phyloP scores from a whole-genome alignment of 495 filamentous ascomycete genomes.

The Lasiosphaeria hispida region DNA sequence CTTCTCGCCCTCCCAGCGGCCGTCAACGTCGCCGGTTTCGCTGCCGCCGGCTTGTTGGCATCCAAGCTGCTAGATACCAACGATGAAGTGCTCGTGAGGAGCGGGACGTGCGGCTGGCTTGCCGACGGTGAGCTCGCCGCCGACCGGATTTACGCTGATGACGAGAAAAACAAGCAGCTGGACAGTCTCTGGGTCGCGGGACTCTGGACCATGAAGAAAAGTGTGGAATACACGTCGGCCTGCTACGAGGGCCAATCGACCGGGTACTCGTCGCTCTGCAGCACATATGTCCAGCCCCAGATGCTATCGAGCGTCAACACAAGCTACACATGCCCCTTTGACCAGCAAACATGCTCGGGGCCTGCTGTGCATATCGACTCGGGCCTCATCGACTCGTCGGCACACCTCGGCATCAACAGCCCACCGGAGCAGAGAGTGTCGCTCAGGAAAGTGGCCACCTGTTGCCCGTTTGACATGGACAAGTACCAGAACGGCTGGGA shows the following conservation, averaged over 20 bases:
- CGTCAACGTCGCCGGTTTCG: not conserved
- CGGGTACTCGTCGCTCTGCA: conserved; percentile 1
- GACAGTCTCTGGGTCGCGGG: not conserved
- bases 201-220: not conserved
- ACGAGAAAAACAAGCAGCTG: not conserved
- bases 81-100: not conserved
- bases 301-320: not conserved
- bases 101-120: not conserved
- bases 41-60: not conserved
- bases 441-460: not conserved
- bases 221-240: not conserved
- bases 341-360: not conserved
- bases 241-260: not conserved
- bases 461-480: not conserved
- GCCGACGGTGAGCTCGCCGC: not conserved
- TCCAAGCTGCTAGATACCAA: not conserved
- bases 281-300: not conserved
- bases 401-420: not conserved
- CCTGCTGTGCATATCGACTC: not conserved
- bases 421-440: not conserved
- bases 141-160: not conserved
- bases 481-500: not conserved
- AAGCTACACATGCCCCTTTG: not conserved
- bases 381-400: not conserved
- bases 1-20: not conserved